phyloP scores from a whole-genome alignment of 768 basidiomycete genomes.

The Tulasnella sp. region DNA sequence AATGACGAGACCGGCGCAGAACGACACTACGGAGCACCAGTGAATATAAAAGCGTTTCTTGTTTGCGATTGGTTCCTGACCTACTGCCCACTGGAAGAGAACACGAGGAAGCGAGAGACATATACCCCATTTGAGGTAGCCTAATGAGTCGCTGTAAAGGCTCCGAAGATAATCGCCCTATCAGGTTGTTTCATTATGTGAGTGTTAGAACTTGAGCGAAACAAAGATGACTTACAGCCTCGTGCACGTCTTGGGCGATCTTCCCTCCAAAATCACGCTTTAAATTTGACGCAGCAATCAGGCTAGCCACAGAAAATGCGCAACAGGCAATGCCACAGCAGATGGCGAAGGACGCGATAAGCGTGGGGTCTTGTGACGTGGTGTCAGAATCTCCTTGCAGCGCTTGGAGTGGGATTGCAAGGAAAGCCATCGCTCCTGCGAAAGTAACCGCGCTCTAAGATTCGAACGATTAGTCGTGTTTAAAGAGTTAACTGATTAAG shows the following conservation, averaged over 20 bases:
- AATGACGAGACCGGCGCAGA: not conserved
- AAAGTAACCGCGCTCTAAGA: not conserved
- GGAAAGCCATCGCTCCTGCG: not conserved
- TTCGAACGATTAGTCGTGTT: not conserved
- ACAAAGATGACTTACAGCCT: not conserved
- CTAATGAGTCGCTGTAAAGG: not conserved
- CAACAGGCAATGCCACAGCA: not conserved
- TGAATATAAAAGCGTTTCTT: not conserved
- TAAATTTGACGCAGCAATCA: not conserved
- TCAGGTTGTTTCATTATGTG: not conserved
- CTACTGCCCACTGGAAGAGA: slow-evolving; percentile 21
- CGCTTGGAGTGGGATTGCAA: not conserved
- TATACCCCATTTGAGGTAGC: not conserved
- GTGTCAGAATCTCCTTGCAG: not conserved
- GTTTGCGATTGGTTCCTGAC: not conserved
- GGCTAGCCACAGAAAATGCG: not conserved
- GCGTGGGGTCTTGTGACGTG: not conserved
- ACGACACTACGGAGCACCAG: not conserved
- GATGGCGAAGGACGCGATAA: not conserved
- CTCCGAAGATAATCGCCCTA: slow-evolving; percentile 1
- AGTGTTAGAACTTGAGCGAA: not conserved
- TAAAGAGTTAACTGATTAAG: not conserved
- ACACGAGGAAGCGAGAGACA: slow-evolving; percentile 16
- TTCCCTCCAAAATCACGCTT: slow-evolving; percentile 22
- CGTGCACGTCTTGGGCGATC: not conserved